Evolutionary conservation across 2,329 filamentous ascomycete species (phyloP), one percentile per base, ranked within the genome.

Genomic region (Blumeria hordei): DNA sequence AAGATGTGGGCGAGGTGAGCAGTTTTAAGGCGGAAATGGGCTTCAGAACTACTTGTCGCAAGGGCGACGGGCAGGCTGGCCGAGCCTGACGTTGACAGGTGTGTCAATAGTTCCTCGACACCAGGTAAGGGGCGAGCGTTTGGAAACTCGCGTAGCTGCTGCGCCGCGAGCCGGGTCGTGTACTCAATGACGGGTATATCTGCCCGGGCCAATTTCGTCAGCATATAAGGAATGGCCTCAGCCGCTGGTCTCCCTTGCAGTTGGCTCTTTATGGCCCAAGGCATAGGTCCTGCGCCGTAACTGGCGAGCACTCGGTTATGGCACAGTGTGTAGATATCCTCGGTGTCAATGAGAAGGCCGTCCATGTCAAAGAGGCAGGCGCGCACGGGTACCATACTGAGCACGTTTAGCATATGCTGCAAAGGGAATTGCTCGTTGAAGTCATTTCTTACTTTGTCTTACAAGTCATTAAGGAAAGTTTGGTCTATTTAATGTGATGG

Each of bases 71-170:
- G 79, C 12, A 72, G 71, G 59, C 66, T 72, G 63, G 77, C 41
- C 52, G 43, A 58, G 44, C 45, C 63, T 58, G 36, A 58, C 36
- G 57, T 59, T 44, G 57, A 54, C 39, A 92, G 70, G 54, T 74
- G 72, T 14, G 67, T 62, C 3, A 96, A 74, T 49, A 98, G 72
- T 49, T 76, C 71, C 54, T 74, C 68, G 0, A 93, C 83, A 36
- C 92, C 92, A 0, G 88, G 84, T 0, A 96, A 74, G 0, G 88
- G 80, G 64, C 80, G 73, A 11, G 83, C 77, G 12, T 69, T 70
- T 1, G 81, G 80, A 69, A 96, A 96, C 60, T 82, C 71, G 61
- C 82, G 65, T 54, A 69, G 69, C 66, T 96, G 88, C 2, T 88
- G 72, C 9, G 70, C 75, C 1, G 72, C 68, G 60, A 82, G 74